These are phyloP conservation scores for Phyllosticta citribraziliensis DNA, from an alignment of 2,329 filamentous ascomycete genomes.

Conservation along the genomic window DNA sequence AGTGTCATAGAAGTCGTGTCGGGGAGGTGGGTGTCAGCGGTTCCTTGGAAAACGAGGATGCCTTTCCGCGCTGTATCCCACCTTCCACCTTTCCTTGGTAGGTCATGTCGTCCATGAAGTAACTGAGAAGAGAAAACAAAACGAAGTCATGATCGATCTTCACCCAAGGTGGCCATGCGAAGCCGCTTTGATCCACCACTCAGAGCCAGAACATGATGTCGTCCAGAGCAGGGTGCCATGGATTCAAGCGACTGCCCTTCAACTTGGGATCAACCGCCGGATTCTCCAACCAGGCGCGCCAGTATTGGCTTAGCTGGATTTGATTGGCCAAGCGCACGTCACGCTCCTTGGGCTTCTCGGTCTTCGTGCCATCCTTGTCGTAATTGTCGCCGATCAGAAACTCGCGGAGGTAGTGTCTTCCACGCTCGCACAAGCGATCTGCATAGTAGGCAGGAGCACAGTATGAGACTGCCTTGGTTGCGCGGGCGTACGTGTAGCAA, in stretches of 20 bases:
- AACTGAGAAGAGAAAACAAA: too few species aligned
- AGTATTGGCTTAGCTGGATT: neutral
- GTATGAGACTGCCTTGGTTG: conserved; percentile 26
- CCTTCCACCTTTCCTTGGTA: too few species aligned
- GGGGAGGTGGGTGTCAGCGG: too few species aligned
- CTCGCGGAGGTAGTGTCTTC: conserved; percentile 17
- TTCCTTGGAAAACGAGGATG: too few species aligned
- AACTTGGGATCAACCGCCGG: neutral
- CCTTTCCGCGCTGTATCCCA: too few species aligned
- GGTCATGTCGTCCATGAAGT: too few species aligned
- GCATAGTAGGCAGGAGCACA: conserved; percentile 30
- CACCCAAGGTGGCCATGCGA: neutral
- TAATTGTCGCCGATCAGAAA: conserved; percentile 4
- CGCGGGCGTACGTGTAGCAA: conserved; percentile 25
- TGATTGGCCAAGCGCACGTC: neutral
- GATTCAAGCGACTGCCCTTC: conserved; percentile 7
- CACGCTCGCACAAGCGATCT: conserved; percentile 30
- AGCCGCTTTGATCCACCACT: neutral
- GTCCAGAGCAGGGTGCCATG: conserved; percentile 18
- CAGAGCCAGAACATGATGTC: conserved; percentile 20
- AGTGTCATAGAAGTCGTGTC: too few species aligned
- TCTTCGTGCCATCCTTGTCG: neutral
- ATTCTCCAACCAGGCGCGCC: neutral
- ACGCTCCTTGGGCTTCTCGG: neutral
- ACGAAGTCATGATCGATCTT: too few species aligned